phyloP scores from a whole-genome alignment of 768 basidiomycete species.

The Naganishia vishniacii region DNA sequence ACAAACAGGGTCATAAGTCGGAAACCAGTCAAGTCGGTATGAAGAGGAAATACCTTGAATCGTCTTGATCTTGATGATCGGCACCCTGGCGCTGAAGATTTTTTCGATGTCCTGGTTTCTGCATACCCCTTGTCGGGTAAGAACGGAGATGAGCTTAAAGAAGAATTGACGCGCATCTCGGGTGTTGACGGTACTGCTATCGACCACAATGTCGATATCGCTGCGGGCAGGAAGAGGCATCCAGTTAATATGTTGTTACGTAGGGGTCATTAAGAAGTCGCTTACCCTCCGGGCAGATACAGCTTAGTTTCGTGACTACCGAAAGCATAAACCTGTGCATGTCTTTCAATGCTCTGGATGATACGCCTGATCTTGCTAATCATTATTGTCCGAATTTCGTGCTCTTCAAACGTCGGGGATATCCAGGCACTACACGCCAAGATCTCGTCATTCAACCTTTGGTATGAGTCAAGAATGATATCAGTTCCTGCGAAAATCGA shows the following conservation, averaged over 20 bases:
- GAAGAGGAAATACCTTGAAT: conserved; percentile 53
- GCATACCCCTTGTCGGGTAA: not conserved
- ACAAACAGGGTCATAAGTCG: not conserved
- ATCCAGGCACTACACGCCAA: conserved; percentile 79
- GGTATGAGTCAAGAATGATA: not conserved
- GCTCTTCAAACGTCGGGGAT: conserved; percentile 75
- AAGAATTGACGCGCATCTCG: conserved; percentile 62
- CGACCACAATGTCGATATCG: conserved; percentile 88
- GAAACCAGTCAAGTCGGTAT: not conserved
- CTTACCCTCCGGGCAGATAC: conserved; percentile 86
- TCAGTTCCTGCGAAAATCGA: not conserved
- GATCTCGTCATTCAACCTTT: conserved; percentile 77
- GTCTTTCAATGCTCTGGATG: conserved; percentile 63
- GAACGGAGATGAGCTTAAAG: not conserved
- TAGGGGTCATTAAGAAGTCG: conserved; percentile 21
- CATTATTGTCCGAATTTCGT: conserved; percentile 50
- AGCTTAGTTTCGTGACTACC: conserved; percentile 90
- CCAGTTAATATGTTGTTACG: not conserved
- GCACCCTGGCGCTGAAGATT: conserved; percentile 88
- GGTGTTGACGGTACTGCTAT: not conserved
- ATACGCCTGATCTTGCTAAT: conserved; percentile 65
- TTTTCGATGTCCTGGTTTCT: conserved; percentile 51
- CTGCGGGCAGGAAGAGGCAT: conserved; percentile 50
- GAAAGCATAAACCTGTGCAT: conserved; percentile 77
- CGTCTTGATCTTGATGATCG: conserved; percentile 92